A percentile compares a stretch with the other conserved stretches of the same genome.
phyloP scores from a whole-genome alignment of 2,329 filamentous ascomycete genomes.

The Colletotrichum costaricense region DNA sequence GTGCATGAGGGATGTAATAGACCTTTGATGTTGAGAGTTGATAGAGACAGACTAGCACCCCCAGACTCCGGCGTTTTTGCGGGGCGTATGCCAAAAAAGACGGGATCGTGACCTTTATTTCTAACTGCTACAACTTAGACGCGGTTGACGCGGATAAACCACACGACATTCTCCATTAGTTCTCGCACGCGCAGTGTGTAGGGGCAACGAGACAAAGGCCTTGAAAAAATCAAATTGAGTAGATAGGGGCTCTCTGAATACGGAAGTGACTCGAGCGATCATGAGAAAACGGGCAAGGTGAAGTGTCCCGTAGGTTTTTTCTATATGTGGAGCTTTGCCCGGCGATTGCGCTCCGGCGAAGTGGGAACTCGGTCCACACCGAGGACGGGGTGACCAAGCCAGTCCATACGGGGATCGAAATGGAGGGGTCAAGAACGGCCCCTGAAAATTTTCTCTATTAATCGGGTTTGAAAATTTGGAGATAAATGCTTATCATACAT shows the following conservation, averaged over 20 bases:
- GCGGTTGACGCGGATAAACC: not conserved
- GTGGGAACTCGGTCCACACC: constrained; percentile 8
- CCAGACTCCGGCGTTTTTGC: not conserved
- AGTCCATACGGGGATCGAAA: not conserved
- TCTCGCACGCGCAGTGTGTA: not conserved
- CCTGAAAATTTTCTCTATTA: not conserved
- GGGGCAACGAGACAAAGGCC: not conserved
- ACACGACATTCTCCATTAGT: not conserved
- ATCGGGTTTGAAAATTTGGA: not conserved
- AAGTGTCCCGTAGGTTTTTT: not conserved
- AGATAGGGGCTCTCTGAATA: not conserved
- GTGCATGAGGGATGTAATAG: too few relatives aligned
- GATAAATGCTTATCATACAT: too few relatives aligned
- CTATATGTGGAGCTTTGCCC: not conserved
- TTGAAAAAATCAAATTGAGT: too few relatives aligned
- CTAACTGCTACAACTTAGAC: not conserved
- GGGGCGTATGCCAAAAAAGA: not conserved
- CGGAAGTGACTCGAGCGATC: not conserved
- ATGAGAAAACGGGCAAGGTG: not conserved
- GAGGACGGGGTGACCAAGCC: constrained; percentile 14
- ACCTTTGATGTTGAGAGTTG: too few relatives aligned
- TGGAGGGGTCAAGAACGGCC: constrained; percentile 5
- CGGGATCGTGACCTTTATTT: not conserved
- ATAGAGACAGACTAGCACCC: not conserved
- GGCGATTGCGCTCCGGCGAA: constrained; percentile 4